Base-by-base conservation (phyloP, 2,329 filamentous ascomycete genomes). In the Emmonsiellopsis sp. region DNA sequence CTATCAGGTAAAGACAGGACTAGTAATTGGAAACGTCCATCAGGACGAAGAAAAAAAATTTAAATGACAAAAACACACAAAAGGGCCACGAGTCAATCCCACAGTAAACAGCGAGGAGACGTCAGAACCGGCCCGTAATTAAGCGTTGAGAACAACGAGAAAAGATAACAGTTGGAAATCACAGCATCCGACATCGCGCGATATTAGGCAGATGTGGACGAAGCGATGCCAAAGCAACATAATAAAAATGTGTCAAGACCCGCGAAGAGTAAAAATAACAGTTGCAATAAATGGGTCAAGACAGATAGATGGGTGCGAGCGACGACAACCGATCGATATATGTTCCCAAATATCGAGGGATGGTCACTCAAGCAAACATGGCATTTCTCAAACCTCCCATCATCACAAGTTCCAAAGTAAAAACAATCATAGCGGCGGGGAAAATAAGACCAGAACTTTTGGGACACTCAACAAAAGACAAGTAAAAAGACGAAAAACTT, bases 41-140 rank as follows among this genome's bases (percentile, higher is more conserved):
- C 8, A 31, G 9, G 45, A 57, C 40, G 47, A 32, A 48, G 38
- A 50, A 37, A 51, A 41, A 37, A 50, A 44, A 35, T 15, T 48
- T 44, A 53, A 52, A 40, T 34, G 34, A 54, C 2, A 30, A 50
- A 52, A 35, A 46, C 50, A 30, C 52, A 48, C 44, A 43, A 55
- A 53, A 50, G 55, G 63, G 72, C 73, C 73, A 76, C 75, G 75
- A 77, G 75, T 78, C 75, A 72, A 77, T 73, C 71, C 69, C 59
- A 52, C 42, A 54, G 15, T 13, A 35, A 57, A 50, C 37, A 57
- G 58, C 57, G 47, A 67, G 73, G 73, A 76, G 74, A 77, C 75
- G 45, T 76, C 75, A 78, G 75, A 76, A 74, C 68, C 71, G 73
- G 69, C 72, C 64, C 49, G 45, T 56, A 42, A 43, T 13, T 50